A percentile compares a stretch with the other conserved stretches of the same genome.
These are phyloP conservation scores for Botrytis elliptica DNA, from an alignment of 2,329 filamentous ascomycete species.

Conservation along the genomic window DNA sequence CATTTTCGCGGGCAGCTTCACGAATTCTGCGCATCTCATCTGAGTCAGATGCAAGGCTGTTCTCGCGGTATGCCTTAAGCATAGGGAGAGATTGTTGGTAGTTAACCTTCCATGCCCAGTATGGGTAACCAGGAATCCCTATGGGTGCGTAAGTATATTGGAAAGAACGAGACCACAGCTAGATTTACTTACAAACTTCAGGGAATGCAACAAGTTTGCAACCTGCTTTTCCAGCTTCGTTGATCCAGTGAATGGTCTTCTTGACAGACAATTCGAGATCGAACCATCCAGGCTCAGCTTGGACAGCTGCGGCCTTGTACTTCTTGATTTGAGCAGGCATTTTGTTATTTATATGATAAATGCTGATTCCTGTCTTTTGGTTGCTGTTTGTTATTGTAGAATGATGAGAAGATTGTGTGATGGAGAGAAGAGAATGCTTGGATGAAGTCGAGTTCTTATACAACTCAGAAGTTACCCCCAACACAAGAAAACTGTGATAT, in stretches of 20 bases:
- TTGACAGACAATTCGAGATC: conserved; percentile 53
- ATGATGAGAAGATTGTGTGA: neutral
- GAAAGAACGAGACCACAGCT: neutral
- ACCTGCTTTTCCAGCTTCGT: conserved; percentile 52
- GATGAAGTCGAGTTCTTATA: conserved; percentile 14
- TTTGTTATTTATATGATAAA: neutral
- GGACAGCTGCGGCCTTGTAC: conserved; percentile 47
- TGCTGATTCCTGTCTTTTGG: neutral
- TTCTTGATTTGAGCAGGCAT: conserved; percentile 23
- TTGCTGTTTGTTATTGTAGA: neutral
- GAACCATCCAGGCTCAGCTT: conserved; percentile 60
- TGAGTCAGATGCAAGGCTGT: conserved; percentile 42
- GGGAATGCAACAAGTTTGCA: conserved; percentile 56
- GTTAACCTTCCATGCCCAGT: conserved; percentile 39
- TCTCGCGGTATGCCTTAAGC: conserved; percentile 21
- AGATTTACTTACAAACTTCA: conserved; percentile 45
- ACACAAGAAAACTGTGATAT: neutral
- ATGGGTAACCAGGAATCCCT: conserved; percentile 53
- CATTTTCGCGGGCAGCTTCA: conserved; percentile 47
- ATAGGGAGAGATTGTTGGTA: conserved; percentile 26
- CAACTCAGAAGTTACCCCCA: neutral
- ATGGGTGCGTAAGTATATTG: neutral
- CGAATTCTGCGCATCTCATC: conserved; percentile 46
- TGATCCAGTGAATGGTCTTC: conserved; percentile 58
- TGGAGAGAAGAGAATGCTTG: neutral